A percentile compares a stretch with the other conserved stretches of the same genome.
Evolutionary conservation across 352 stramenopile species (phyloP).

Genomic region (Blastocystis sp.): DNA sequence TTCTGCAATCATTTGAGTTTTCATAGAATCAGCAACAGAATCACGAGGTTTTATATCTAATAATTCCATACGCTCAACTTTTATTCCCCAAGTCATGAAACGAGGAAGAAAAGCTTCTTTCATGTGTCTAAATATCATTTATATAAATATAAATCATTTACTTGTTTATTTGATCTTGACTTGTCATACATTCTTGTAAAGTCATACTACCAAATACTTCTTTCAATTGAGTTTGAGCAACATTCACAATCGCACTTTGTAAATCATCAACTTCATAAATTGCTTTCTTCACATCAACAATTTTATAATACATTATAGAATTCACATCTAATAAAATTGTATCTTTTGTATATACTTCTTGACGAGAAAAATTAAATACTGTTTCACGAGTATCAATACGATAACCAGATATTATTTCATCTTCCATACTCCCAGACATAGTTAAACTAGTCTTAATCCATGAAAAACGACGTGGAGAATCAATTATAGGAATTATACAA

Average conservation of each 20-base stretch:
- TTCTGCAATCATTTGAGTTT: constrained; percentile 68
- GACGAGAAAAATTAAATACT: constrained; percentile 66
- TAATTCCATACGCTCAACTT: constrained; percentile 67
- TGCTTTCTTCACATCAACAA: constrained; percentile 66
- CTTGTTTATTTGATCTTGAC: constrained; percentile 66
- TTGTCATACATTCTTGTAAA: constrained; percentile 65
- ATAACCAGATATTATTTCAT: constrained; percentile 58
- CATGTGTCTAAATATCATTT: constrained; percentile 63
- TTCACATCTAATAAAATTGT: constrained; percentile 65
- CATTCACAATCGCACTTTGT: constrained; percentile 65
- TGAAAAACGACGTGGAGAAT: constrained; percentile 63
- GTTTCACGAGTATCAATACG: constrained; percentile 65
- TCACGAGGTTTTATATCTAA: constrained; percentile 65
- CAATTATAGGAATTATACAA: constrained; percentile 65
- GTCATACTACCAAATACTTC: constrained; percentile 68
- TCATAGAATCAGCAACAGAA: constrained; percentile 65
- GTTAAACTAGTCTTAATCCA: constrained; percentile 62
- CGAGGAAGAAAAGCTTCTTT: constrained; percentile 64
- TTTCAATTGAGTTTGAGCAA: constrained; percentile 67
- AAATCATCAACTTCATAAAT: constrained; percentile 67
- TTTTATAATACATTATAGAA: constrained; percentile 67
- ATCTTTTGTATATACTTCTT: constrained; percentile 67
- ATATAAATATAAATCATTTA: background rate
- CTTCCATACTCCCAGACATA: constrained; percentile 44
- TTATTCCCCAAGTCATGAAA: constrained; percentile 66